These are phyloP conservation scores for Nitzschia sp. DNA, from an alignment of 108 stramenopile species.

Conservation along the genomic window DNA sequence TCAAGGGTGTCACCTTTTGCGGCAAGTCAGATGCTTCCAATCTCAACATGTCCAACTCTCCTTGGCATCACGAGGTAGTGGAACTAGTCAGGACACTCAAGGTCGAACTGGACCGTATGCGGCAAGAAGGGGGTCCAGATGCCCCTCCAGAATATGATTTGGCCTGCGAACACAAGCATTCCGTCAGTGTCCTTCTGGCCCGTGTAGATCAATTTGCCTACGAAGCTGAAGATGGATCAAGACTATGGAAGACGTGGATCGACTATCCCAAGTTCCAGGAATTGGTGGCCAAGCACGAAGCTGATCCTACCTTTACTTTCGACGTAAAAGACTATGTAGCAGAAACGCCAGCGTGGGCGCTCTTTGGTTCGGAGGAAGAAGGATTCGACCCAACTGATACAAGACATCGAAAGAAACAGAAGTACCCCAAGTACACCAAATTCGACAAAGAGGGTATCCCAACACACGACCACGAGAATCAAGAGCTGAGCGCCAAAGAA, in stretches of 20 bases:
- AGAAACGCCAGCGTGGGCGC: conserved; percentile 89
- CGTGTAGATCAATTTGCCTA: conserved; percentile 85
- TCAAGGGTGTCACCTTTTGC: conserved; percentile 98
- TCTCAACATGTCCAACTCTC: conserved; percentile 94
- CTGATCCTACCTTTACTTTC: conserved; percentile 73
- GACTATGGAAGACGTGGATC: conserved; percentile 96
- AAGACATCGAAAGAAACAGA: conserved; percentile 79
- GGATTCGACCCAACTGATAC: conserved; percentile 95
- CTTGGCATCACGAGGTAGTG: conserved; percentile 95
- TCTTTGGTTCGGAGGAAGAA: conserved; percentile 89
- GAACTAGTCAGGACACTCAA: conserved; percentile 64
- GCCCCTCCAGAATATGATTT: conserved; percentile 78
- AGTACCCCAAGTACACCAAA: conserved; percentile 75
- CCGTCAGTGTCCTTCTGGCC: conserved; percentile 91
- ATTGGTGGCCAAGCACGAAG: conserved; percentile 47
- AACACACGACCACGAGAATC: conserved; percentile 74
- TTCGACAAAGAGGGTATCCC: conserved; percentile 78
- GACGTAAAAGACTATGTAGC: conserved; percentile 85
- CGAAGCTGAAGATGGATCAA: conserved; percentile 55
- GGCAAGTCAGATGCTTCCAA: conserved; percentile 95
- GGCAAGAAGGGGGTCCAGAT: conserved; percentile 57
- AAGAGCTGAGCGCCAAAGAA: conserved; percentile 51
- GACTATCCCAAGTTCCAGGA: conserved; percentile 92
- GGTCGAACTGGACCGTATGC: conserved; percentile 57
- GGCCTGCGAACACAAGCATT: conserved; percentile 96